These are phyloP conservation scores for Adiantum capillusveneris DNA, from an alignment of 75 land plant genomes.

Conservation along the genomic window DNA sequence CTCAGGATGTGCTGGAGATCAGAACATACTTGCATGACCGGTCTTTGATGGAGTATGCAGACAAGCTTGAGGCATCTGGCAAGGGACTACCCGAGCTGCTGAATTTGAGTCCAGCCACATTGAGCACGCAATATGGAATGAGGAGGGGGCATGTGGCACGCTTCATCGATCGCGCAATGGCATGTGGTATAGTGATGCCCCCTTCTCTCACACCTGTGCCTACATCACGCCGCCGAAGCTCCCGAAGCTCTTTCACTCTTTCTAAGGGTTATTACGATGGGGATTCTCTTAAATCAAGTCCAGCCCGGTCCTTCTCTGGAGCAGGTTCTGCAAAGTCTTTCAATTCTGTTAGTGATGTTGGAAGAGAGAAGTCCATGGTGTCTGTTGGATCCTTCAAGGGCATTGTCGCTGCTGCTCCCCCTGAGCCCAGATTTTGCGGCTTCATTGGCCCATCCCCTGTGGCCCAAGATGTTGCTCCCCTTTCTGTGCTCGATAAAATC, in stretches of 20 bases:
- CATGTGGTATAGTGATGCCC: conserved; percentile 32
- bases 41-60: conserved; percentile 51
- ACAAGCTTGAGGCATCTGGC: conserved; percentile 44
- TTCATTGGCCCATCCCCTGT: conserved; percentile 31
- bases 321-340: no score
- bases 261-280: no score
- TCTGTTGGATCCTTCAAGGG: no score
- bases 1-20: conserved; percentile 63
- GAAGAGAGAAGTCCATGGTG: no score
- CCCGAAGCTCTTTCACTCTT: no score
- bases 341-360: no score
- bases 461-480: conserved; percentile 37
- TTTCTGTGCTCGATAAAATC: conserved; percentile 37
- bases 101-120: conserved; percentile 14
- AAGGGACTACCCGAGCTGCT: conserved; percentile 43
- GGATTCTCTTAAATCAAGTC: no score
- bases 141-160: conserved; percentile 65
- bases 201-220: conserved; percentile 2
- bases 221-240: no score
- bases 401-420: conserved; percentile 19
- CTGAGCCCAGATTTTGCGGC: conserved; percentile 45
- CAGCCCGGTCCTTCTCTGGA: no score
- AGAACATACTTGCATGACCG: conserved; percentile 54
- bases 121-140: conserved; percentile 52
- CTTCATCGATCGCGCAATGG: conserved; percentile 34